These are phyloP conservation scores for Moniliella sp. DNA, from an alignment of 1,284 basidiomycete species.

Conservation along the genomic window DNA sequence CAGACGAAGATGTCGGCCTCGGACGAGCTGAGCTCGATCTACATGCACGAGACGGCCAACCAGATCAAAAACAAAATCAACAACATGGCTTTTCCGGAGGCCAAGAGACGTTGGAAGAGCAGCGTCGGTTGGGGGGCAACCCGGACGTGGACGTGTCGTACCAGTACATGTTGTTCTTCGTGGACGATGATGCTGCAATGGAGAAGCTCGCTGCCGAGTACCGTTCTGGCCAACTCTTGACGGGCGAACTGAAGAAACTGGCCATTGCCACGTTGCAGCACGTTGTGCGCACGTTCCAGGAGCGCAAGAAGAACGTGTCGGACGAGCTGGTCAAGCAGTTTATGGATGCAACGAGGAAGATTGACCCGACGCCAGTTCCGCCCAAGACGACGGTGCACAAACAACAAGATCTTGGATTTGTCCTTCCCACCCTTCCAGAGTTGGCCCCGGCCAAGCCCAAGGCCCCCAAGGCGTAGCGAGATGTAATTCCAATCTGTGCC, in stretches of 20 bases:
- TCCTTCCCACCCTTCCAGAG: not conserved
- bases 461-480: no score
- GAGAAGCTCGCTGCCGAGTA: conserved; percentile 65
- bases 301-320: conserved; percentile 36
- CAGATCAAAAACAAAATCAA: conserved; percentile 98
- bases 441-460: no score
- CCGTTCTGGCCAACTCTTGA: conserved; percentile 63
- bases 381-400: conserved; percentile 11
- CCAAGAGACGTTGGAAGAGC: conserved; percentile 73
- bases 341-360: conserved; percentile 65
- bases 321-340: conserved; percentile 38
- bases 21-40: conserved; percentile 70
- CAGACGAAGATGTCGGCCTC: conserved; percentile 98
- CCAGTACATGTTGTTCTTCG: conserved; percentile 88
- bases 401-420: no score
- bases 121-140: conserved; percentile 65
- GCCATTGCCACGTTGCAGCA: conserved; percentile 66
- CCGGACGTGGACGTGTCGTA: conserved; percentile 88
- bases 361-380: conserved; percentile 34
- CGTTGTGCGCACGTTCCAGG: conserved; percentile 73
- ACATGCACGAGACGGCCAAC: conserved; percentile 74
- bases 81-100: conserved; percentile 40
- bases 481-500: no score
- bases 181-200: conserved; percentile 77
- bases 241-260: conserved; percentile 72